Evolutionary conservation across 2,329 filamentous ascomycete species (phyloP).

Genomic region (Sporothrix humicola): DNA sequence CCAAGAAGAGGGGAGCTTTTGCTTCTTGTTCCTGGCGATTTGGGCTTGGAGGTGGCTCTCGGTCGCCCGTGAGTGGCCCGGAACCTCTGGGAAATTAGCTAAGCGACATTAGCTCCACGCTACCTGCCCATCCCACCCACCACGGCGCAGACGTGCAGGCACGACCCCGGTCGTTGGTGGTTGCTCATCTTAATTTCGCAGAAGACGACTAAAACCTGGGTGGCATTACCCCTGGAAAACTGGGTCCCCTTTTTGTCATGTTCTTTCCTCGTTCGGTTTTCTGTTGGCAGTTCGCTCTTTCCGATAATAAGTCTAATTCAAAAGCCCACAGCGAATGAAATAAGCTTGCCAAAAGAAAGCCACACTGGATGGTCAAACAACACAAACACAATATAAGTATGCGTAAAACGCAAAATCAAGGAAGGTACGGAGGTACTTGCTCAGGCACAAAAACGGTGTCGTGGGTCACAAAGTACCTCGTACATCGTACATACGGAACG

Average conservation of each 20-base stretch:
- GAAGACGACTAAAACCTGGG: slow-evolving; percentile 9
- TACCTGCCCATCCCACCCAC: slow-evolving; percentile 20
- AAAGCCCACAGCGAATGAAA: not conserved
- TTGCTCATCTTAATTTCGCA: slow-evolving; percentile 35
- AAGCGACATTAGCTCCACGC: slow-evolving; percentile 44
- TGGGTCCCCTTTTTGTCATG: slow-evolving; percentile 28
- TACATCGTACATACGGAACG: not conserved
- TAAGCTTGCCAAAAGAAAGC: slow-evolving; percentile 6
- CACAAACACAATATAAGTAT: not conserved
- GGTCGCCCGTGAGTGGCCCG: slow-evolving; percentile 31
- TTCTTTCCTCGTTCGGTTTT: slow-evolving; percentile 6
- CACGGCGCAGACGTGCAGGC: slow-evolving; percentile 31
- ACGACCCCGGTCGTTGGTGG: slow-evolving; percentile 29
- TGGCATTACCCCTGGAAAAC: slow-evolving; percentile 39
- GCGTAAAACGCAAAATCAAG: not conserved
- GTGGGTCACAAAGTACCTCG: not conserved
- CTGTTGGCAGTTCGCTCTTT: slow-evolving; percentile 3
- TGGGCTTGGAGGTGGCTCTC: slow-evolving; percentile 10
- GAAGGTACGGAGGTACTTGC: not conserved
- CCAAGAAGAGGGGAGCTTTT: not conserved
- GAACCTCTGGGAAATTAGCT: slow-evolving; percentile 44
- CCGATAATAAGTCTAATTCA: slow-evolving; percentile 13
- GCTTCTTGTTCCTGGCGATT: slow-evolving; percentile 6
- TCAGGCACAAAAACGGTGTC: no score
- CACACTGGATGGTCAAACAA: not conserved